phyloP scores from a whole-genome alignment of 176 grass and related monocot species.

The Ananas comosus region DNA sequence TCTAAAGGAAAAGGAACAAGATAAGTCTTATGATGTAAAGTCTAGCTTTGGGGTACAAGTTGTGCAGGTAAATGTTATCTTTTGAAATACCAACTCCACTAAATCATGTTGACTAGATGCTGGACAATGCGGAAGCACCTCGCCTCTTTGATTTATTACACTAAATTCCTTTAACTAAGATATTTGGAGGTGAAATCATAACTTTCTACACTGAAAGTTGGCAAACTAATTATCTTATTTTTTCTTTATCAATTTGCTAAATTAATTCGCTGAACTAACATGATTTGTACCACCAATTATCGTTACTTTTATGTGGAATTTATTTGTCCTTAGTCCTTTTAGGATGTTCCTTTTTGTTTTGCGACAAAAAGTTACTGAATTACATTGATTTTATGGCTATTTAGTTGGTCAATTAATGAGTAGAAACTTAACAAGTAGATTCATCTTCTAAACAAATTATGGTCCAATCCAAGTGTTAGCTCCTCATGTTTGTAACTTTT shows the following conservation, averaged over 20 bases:
- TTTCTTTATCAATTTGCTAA: neutral
- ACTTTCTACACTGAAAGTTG: neutral
- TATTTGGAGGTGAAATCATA: neutral
- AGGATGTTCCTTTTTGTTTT: neutral
- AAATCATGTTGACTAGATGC: neutral
- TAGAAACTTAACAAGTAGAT: neutral
- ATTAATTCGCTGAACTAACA: neutral
- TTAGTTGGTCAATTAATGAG: slow-evolving; percentile 2
- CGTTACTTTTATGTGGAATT: neutral
- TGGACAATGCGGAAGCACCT: neutral
- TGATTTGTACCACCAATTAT: neutral
- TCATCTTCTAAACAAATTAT: neutral
- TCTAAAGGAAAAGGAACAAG: slow-evolving; percentile 24
- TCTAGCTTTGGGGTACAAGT: slow-evolving; percentile 92
- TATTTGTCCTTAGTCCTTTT: neutral
- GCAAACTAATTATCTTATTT: neutral
- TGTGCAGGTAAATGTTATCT: slow-evolving; percentile 61
- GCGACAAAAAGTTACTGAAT: neutral
- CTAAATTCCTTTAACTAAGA: neutral
- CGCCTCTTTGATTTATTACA: neutral
- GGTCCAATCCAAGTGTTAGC: neutral
- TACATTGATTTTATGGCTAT: neutral
- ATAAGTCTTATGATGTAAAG: slow-evolving; percentile 69
- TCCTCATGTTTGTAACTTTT: neutral
- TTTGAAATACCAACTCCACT: slow-evolving; percentile 1